Percentiles rank a stretch among this genome's conserved stretches.
Conservation (phyloP, 345 rosid genomes). For the Citrus hindsii region DNA sequence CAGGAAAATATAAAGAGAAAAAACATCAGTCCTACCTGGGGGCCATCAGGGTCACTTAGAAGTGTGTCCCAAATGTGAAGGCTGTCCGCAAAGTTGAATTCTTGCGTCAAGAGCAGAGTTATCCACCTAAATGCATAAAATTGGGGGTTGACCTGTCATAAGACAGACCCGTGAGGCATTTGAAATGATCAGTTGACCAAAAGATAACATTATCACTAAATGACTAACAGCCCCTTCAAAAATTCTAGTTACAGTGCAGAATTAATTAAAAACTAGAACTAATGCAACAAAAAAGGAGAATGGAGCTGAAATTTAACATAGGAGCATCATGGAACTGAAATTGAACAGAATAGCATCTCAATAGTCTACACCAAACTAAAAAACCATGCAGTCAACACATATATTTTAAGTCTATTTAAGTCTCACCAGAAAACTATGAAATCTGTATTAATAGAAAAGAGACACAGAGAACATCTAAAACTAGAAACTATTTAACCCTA, state of each 20-base stretch:
- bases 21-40: conserved; percentile 57
- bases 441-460: neutral
- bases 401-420: neutral
- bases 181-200: neutral
- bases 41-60: conserved; percentile 91
- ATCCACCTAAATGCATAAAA: conserved; percentile 99
- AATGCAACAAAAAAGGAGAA: neutral
- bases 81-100: conserved; percentile 84
- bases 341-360: neutral
- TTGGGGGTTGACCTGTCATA: conserved; percentile 88
- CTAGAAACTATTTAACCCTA: neutral
- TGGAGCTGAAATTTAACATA: neutral
- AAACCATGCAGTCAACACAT: neutral
- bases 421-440: neutral
- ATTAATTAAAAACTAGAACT: neutral
- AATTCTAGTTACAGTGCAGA: neutral
- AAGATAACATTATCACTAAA: neutral
- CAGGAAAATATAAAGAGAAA: neutral
- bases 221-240: neutral
- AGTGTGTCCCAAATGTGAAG: conserved; percentile 96
- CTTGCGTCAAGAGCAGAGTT: conserved; percentile 94
- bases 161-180: conserved; percentile 5
- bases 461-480: neutral
- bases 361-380: neutral
- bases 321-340: neutral